Percentiles rank a stretch among this genome's conserved stretches.
Conservation (phyloP, 441 rosid genomes). For the Erysimum cheiri region DNA sequence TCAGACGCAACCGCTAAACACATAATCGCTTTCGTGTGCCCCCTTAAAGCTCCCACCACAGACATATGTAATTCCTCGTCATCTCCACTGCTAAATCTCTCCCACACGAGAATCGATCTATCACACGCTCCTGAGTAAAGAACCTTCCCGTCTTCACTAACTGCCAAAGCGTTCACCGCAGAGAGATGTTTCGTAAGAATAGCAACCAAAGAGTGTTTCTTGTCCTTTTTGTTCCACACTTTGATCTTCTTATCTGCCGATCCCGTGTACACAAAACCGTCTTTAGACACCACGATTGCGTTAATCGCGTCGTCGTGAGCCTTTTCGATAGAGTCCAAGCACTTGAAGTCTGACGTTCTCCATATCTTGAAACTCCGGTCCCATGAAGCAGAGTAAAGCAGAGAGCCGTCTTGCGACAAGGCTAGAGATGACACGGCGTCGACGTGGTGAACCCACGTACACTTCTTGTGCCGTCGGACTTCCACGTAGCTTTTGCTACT, state of each 20-base stretch:
- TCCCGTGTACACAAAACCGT: slow-evolving; percentile 68
- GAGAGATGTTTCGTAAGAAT: slow-evolving; percentile 66
- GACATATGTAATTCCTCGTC: slow-evolving; percentile 45
- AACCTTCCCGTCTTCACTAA: slow-evolving; percentile 59
- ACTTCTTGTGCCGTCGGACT: slow-evolving; percentile 69
- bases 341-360: slow-evolving; percentile 63
- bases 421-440: slow-evolving; percentile 74
- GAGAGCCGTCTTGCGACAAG: slow-evolving; percentile 51
- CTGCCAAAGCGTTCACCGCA: slow-evolving; percentile 70
- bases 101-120: slow-evolving; percentile 77
- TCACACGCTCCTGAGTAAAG: slow-evolving; percentile 84
- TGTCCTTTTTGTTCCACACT: slow-evolving; percentile 58
- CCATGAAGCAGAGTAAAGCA: slow-evolving; percentile 81
- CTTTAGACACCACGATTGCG: slow-evolving; percentile 57
- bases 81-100: slow-evolving; percentile 34
- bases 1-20: slow-evolving; percentile 60
- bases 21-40: slow-evolving; percentile 66
- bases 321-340: slow-evolving; percentile 62
- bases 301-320: slow-evolving; percentile 83
- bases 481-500: slow-evolving; percentile 59
- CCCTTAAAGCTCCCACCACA: slow-evolving; percentile 74
- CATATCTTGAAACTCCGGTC: slow-evolving; percentile 77
- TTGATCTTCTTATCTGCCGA: slow-evolving; percentile 81
- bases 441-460: slow-evolving; percentile 80
- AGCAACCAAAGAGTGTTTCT: slow-evolving; percentile 51